A percentile compares a stretch with the other conserved stretches of the same genome.
Evolutionary conservation across 2,329 filamentous ascomycete genomes (phyloP).

Genomic region (Fusarium odoratissimum): DNA sequence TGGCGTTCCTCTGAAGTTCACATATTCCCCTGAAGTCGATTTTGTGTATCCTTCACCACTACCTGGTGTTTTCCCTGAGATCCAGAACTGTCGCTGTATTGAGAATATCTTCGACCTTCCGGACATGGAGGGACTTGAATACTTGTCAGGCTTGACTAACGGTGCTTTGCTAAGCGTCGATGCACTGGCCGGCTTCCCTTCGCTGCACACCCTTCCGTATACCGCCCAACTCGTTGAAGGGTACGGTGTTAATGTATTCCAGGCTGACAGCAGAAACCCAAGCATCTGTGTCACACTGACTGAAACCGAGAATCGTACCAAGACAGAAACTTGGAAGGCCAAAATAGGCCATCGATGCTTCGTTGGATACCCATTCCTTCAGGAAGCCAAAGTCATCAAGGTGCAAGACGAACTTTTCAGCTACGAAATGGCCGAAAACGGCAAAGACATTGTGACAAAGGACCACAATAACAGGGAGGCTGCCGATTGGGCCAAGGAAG

Average conservation of each 20-base stretch:
- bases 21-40: slow-evolving; percentile 80
- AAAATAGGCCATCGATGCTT: slow-evolving; percentile 89
- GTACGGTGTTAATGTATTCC: slow-evolving; percentile 94
- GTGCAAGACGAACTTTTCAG: slow-evolving; percentile 95
- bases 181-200: slow-evolving; percentile 94
- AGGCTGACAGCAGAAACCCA: slow-evolving; percentile 94
- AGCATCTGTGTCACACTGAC: slow-evolving; percentile 92
- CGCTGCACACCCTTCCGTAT: slow-evolving; percentile 86
- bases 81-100: slow-evolving; percentile 87
- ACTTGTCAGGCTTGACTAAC: slow-evolving; percentile 83
- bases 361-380: slow-evolving; percentile 94
- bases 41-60: slow-evolving; percentile 90
- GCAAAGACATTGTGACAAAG: slow-evolving; percentile 71
- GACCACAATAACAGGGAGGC: slow-evolving; percentile 83
- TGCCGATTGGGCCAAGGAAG: slow-evolving; percentile 85
- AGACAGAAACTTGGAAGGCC: slow-evolving; percentile 76
- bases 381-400: slow-evolving; percentile 89
- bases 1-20: slow-evolving; percentile 92
- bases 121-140: slow-evolving; percentile 88
- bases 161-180: slow-evolving; percentile 84
- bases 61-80: slow-evolving; percentile 88
- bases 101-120: slow-evolving; percentile 98
- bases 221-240: slow-evolving; percentile 76
- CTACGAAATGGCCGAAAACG: slow-evolving; percentile 77
- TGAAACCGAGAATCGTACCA: slow-evolving; percentile 77